phyloP scores from a whole-genome alignment of 2,329 filamentous ascomycete species.

The Aspergillus flavus region DNA sequence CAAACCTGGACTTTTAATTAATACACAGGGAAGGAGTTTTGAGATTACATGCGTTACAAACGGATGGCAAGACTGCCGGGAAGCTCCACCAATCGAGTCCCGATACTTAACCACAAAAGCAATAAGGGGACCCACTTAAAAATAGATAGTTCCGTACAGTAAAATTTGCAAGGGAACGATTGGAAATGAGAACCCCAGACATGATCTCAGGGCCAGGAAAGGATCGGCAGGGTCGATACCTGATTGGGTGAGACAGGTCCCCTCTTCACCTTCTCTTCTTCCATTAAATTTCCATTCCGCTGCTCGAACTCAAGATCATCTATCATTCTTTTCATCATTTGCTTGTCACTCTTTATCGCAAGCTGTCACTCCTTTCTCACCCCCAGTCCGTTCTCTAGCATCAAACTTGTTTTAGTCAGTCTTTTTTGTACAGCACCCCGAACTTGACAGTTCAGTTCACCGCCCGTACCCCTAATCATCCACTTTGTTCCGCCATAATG shows the following conservation, averaged over 20 bases:
- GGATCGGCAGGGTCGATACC: constrained; percentile 11
- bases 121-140: background rate
- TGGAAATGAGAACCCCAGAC: constrained; percentile 4
- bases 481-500: constrained; percentile 38
- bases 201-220: background rate
- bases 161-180: background rate
- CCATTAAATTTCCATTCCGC: constrained; percentile 20
- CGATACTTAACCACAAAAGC: background rate
- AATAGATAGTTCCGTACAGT: constrained; percentile 1
- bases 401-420: constrained; percentile 8
- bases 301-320: constrained; percentile 1
- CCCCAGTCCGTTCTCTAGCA: background rate
- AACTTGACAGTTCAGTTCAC: constrained; percentile 6
- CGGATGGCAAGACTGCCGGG: background rate
- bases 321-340: constrained; percentile 6
- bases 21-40: background rate
- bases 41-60: background rate
- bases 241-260: constrained; percentile 9
- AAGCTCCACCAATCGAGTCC: background rate
- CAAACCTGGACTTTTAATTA: background rate
- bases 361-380: background rate
- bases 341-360: background rate
- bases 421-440: constrained; percentile 24
- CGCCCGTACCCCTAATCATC: constrained; percentile 1
- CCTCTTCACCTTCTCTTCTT: constrained; percentile 9